Conservation (phyloP, 2,329 filamentous ascomycete genomes). For the Fusarium euwallaceae region DNA sequence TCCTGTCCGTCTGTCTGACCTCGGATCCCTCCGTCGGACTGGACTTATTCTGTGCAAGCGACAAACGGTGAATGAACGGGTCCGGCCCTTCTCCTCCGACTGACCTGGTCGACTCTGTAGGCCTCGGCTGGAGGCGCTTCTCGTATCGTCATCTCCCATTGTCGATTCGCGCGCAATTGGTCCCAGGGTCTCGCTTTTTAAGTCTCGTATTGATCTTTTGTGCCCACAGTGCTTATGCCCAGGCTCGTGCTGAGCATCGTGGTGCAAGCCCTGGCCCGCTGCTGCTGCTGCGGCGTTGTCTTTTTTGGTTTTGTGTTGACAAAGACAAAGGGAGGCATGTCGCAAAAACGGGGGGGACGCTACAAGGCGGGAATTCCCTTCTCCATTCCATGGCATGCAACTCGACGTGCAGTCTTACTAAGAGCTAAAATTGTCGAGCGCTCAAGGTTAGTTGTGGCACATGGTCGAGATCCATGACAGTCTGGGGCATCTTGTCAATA, state of each 20-base stretch:
- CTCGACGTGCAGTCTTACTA: slow-evolving; percentile 35
- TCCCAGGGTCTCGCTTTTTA: slow-evolving; percentile 23
- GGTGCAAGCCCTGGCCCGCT: slow-evolving; percentile 16
- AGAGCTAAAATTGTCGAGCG: slow-evolving; percentile 36
- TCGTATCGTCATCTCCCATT: slow-evolving; percentile 35
- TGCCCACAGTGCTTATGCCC: slow-evolving; percentile 31
- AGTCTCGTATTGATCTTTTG: slow-evolving; percentile 40
- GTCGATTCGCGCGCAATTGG: slow-evolving; percentile 11
- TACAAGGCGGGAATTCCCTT: slow-evolving; percentile 13
- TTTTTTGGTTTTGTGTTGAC: neutral
- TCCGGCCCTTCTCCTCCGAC: slow-evolving; percentile 17
- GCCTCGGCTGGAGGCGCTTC: slow-evolving; percentile 18
- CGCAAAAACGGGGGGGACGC: neutral
- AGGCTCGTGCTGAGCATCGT: slow-evolving; percentile 17
- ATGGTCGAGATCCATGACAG: slow-evolving; percentile 8
- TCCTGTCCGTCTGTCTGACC: neutral
- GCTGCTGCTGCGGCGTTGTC: slow-evolving; percentile 2
- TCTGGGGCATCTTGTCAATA: slow-evolving; percentile 5
- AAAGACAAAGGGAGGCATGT: slow-evolving; percentile 15
- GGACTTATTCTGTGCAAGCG: slow-evolving; percentile 1
- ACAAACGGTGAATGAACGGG: slow-evolving; percentile 6
- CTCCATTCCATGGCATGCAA: slow-evolving; percentile 23
- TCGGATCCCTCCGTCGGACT: neutral
- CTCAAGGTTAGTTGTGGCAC: slow-evolving; percentile 10
- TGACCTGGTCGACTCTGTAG: slow-evolving; percentile 3